Evolutionary conservation across 352 stramenopile species (phyloP).

Genomic region (Globisporangium iwayamae): DNA sequence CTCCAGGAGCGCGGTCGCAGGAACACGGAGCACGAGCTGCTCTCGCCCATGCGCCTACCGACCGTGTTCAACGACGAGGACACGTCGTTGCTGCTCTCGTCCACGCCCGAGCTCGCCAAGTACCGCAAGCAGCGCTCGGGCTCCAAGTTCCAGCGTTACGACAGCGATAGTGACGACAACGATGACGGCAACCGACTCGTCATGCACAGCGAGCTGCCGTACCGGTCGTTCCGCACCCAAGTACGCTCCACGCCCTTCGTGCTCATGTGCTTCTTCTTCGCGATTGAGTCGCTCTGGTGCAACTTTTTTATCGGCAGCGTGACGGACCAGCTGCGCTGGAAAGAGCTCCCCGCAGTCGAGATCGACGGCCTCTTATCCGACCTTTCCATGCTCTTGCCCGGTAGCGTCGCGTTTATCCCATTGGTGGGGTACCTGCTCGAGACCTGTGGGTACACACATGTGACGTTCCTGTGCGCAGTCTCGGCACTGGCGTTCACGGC

Average conservation of each 20-base stretch:
- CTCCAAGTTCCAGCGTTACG: slow-evolving; percentile 21
- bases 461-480: slow-evolving; percentile 38
- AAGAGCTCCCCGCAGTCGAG: slow-evolving; percentile 34
- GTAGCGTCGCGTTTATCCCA: slow-evolving; percentile 73
- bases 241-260: slow-evolving; percentile 63
- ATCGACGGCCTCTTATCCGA: slow-evolving; percentile 40
- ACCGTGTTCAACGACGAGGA: slow-evolving; percentile 62
- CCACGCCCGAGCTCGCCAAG: slow-evolving; percentile 46
- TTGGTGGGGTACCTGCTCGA: slow-evolving; percentile 74
- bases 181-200: background rate
- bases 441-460: slow-evolving; percentile 57
- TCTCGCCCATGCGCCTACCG: slow-evolving; percentile 54
- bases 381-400: slow-evolving; percentile 60
- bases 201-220: slow-evolving; percentile 24
- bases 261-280: slow-evolving; percentile 70
- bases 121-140: slow-evolving; percentile 20
- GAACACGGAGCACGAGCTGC: slow-evolving; percentile 36
- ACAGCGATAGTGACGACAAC: slow-evolving; percentile 18
- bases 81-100: slow-evolving; percentile 38
- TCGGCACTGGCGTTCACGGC: slow-evolving; percentile 45
- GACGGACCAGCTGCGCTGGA: slow-evolving; percentile 49
- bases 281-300: slow-evolving; percentile 70
- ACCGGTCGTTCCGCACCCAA: slow-evolving; percentile 61
- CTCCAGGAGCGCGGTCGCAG: slow-evolving; percentile 3
- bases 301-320: slow-evolving; percentile 84